phyloP scores from a whole-genome alignment of 106 monocot genomes.

The Dactylorhiza incarnata region DNA sequence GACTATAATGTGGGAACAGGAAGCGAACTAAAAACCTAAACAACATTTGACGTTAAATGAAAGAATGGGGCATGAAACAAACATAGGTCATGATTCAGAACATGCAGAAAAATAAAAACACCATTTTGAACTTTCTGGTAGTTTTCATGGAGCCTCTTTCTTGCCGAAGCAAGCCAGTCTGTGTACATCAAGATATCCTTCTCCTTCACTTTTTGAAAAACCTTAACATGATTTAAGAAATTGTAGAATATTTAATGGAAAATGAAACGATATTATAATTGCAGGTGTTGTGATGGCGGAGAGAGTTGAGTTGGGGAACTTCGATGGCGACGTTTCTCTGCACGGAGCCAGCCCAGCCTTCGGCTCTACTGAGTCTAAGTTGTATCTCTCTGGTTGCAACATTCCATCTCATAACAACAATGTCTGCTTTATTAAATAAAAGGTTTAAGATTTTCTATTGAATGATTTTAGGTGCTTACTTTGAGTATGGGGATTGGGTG shows the following conservation, averaged over 20 bases:
- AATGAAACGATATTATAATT: conserved; percentile 1
- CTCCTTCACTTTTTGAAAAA: conserved; percentile 27
- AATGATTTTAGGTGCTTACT: conserved; percentile 14
- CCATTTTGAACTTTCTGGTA: conserved; percentile 56
- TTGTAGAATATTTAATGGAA: too few species aligned
- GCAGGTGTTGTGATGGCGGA: conserved; percentile 24
- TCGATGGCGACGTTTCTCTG: conserved; percentile 25
- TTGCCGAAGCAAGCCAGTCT: conserved; percentile 44
- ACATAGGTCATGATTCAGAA: too few species aligned
- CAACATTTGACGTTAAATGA: too few species aligned
- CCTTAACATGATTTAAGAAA: too few species aligned
- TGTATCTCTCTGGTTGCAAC: conserved; percentile 13
- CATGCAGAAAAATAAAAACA: conserved; percentile 8
- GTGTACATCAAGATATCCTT: conserved; percentile 33
- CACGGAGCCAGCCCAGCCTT: conserved; percentile 17
- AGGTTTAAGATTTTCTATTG: neutral
- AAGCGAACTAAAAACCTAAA: too few species aligned
- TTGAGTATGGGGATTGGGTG: conserved; percentile 38
- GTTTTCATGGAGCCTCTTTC: conserved; percentile 47
- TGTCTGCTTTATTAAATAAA: neutral
- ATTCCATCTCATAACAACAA: conserved; percentile 23
- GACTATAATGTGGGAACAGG: too few species aligned
- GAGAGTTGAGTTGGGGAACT: conserved; percentile 15
- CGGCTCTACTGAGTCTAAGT: conserved; percentile 16
- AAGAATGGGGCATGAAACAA: too few species aligned